Conservation (phyloP, 1,284 basidiomycete genomes). For the Mycosarcoma mackinlayi region DNA sequence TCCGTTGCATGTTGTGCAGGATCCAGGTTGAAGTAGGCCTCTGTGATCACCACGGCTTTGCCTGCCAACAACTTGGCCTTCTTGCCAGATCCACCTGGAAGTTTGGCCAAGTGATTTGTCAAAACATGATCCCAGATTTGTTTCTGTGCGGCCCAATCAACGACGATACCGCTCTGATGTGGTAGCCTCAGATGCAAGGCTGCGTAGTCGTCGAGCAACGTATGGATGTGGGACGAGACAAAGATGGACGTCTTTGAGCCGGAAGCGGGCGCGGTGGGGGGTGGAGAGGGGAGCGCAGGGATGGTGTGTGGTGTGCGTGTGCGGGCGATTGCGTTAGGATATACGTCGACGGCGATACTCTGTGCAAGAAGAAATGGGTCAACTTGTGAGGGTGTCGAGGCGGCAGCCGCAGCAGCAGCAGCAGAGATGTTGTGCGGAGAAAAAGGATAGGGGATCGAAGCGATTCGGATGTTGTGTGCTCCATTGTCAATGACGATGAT, state of each 20-base stretch:
- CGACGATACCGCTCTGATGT: constrained; percentile 59
- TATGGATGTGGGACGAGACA: constrained; percentile 52
- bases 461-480: constrained; percentile 44
- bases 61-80: constrained; percentile 18
- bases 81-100: background rate
- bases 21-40: constrained; percentile 91
- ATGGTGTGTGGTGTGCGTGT: constrained; percentile 36
- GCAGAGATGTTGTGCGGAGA: constrained; percentile 2
- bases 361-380: constrained; percentile 5
- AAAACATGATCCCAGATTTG: constrained; percentile 61
- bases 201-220: constrained; percentile 52
- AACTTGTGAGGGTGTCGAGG: background rate
- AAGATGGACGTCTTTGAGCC: constrained; percentile 27
- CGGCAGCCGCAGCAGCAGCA: background rate
- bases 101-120: constrained; percentile 17
- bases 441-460: constrained; percentile 34
- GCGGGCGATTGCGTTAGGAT: constrained; percentile 54
- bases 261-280: constrained; percentile 29
- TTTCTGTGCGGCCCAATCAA: constrained; percentile 66
- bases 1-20: constrained; percentile 91
- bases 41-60: constrained; percentile 76
- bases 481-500: constrained; percentile 50
- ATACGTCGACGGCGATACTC: constrained; percentile 1
- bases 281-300: background rate
- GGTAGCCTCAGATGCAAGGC: constrained; percentile 58